Evolutionary conservation across 495 filamentous ascomycete genomes (phyloP), one percentile per base, ranked within the genome.

Genomic region (Aspergillus baeticus): DNA sequence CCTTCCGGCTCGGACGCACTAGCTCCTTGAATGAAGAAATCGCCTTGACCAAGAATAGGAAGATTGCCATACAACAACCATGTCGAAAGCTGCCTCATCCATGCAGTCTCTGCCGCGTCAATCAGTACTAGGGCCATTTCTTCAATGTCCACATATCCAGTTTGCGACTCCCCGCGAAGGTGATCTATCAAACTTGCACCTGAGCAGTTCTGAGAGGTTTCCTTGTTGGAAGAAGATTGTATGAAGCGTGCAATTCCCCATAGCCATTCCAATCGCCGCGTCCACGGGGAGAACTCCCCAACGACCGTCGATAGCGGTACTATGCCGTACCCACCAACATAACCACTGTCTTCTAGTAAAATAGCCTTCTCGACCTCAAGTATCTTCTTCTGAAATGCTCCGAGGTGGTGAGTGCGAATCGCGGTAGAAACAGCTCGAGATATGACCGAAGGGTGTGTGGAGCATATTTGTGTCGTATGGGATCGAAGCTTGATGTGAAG

Each of bases 11-110:
- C 69, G 5, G 60, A 62, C 7, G 62, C 59, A 5, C 60, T 51
- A 37, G 76, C 79, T 54, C 78, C 64, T 29, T 79, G 77, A 36
- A 96, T 84, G 67, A 92, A 96, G 65, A 97, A 97, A 69, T 97
- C 94, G 1, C 77, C 72, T 5, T 75, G 80, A 6, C 88, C 90
- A 62, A 87, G 85, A 45, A 75, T 71, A 0, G 94, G 91, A 56
- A 95, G 72, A 39, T 87, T 82, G 6, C 94, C 94, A 68, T 96
- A 95, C 11, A 97, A 69, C 6, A 96, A 75, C 93, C 93, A 98
- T 51, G 88, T 87, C 2, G 90, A 87, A 6, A 92, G 74, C 67
- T 96, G 91, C 65, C 89, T 87, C 69, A 98, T 77, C 94, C 94
- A 98, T 10, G 92, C 88, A 14, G 79, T 86, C 72, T 98, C 94